A percentile compares a stretch with the other conserved stretches of the same genome.
Evolutionary conservation across 2,329 filamentous ascomycete species (phyloP).

Genomic region (Ustilaginoidea virens): DNA sequence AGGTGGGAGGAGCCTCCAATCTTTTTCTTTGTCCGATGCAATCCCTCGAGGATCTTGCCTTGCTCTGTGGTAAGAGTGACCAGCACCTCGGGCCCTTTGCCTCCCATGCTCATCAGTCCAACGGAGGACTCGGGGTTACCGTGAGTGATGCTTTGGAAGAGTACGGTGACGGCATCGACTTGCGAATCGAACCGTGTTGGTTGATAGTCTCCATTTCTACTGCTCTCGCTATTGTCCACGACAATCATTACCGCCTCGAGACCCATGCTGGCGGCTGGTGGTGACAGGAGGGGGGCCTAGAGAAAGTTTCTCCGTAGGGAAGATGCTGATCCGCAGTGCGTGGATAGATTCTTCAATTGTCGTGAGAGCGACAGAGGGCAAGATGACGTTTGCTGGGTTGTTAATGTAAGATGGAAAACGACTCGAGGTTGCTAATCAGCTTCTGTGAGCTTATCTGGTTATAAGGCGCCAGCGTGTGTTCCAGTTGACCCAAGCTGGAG

Average conservation of each 20-base stretch:
- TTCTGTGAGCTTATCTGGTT: too few species aligned
- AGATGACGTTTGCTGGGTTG: too few species aligned
- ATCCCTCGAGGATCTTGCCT: constrained; percentile 82
- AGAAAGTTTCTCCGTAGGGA: background rate
- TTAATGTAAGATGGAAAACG: too few species aligned
- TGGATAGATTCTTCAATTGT: too few species aligned
- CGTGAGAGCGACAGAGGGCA: too few species aligned
- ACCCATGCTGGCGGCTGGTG: constrained; percentile 48
- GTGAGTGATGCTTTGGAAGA: constrained; percentile 91
- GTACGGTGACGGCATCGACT: constrained; percentile 82
- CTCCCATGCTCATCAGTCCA: constrained; percentile 97
- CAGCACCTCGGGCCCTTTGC: constrained; percentile 90
- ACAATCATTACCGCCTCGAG: constrained; percentile 99
- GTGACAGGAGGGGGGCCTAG: background rate
- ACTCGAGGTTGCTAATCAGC: too few species aligned
- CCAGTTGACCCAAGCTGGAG: too few species aligned
- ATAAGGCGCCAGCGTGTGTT: too few species aligned
- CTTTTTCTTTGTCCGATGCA: constrained; percentile 80
- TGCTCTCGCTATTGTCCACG: constrained; percentile 98
- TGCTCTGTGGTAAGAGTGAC: constrained; percentile 93
- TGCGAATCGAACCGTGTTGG: constrained; percentile 94
- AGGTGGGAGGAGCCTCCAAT: constrained; percentile 81
- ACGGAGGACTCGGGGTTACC: constrained; percentile 95
- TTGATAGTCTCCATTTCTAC: constrained; percentile 84
- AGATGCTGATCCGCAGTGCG: background rate